These are phyloP conservation scores for Didymosphaeria variabile DNA, from an alignment of 2,329 filamentous ascomycete species.

Conservation along the genomic window DNA sequence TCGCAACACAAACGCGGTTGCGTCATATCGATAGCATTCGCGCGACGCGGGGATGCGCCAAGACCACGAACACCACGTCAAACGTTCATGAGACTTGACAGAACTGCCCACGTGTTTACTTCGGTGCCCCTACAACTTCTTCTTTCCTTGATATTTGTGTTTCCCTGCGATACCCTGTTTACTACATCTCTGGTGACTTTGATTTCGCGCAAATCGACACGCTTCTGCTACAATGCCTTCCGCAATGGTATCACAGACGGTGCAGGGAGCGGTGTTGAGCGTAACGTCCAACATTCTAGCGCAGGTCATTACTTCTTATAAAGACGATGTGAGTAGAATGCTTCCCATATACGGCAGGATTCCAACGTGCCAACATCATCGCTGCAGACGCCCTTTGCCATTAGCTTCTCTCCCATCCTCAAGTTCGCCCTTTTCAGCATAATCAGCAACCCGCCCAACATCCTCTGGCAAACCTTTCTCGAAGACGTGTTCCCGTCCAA, in stretches of 20 bases:
- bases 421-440: constrained; percentile 80
- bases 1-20: background rate
- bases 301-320: constrained; percentile 73
- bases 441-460: constrained; percentile 81
- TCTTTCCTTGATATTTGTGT: background rate
- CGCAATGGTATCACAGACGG: constrained; percentile 45
- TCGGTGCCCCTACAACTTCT: background rate
- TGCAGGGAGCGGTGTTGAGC: constrained; percentile 72
- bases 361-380: constrained; percentile 19
- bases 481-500: constrained; percentile 76
- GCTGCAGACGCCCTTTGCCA: constrained; percentile 63
- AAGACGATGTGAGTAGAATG: constrained; percentile 61
- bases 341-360: background rate
- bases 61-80: constrained; percentile 18
- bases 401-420: constrained; percentile 74
- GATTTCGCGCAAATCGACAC: constrained; percentile 1
- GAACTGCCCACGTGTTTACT: constrained; percentile 9
- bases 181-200: background rate
- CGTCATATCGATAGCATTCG: constrained; percentile 15
- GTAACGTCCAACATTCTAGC: constrained; percentile 77
- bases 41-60: constrained; percentile 15
- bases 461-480: constrained; percentile 83
- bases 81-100: constrained; percentile 24
- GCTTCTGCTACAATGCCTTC: constrained; percentile 35
- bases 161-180: background rate